Evolutionary conservation across 805 yeast genomes (phyloP).

Genomic region (Candida argentea): DNA sequence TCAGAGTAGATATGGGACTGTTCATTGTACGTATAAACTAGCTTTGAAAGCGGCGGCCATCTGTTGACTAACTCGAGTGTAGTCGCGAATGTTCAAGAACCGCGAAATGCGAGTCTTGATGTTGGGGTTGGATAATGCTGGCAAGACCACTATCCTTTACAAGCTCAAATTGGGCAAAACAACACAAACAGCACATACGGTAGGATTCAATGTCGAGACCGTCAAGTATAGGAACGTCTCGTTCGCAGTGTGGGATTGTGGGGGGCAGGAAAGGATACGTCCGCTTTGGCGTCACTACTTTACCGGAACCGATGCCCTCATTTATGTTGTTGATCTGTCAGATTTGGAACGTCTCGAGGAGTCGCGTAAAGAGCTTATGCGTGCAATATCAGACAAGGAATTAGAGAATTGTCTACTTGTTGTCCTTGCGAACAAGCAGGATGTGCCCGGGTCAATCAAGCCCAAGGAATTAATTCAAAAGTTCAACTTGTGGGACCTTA

Average conservation of each 20-base stretch:
- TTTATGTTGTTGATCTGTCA: constrained; percentile 81
- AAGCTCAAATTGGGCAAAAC: constrained; percentile 70
- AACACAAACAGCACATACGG: constrained; percentile 80
- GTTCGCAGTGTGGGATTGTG: constrained; percentile 90
- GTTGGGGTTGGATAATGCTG: constrained; percentile 91
- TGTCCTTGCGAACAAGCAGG: constrained; percentile 87
- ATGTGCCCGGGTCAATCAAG: constrained; percentile 57
- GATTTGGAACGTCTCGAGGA: constrained; percentile 66
- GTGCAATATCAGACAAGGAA: constrained; percentile 76
- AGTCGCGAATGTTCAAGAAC: constrained; percentile 48
- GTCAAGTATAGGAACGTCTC: constrained; percentile 73
- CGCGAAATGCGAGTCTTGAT: constrained; percentile 93
- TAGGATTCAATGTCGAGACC: constrained; percentile 88
- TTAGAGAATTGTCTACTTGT: constrained; percentile 69
- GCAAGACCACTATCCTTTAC: constrained; percentile 83
- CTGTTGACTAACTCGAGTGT: too few relatives aligned
- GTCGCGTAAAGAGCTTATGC: constrained; percentile 65
- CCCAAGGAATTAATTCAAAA: constrained; percentile 74
- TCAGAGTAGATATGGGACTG: constrained; percentile 15
- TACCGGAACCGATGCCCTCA: constrained; percentile 85
- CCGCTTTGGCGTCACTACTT: constrained; percentile 94
- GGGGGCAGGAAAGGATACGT: constrained; percentile 89
- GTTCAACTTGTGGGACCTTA: constrained; percentile 51
- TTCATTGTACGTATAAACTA: constrained; percentile 12
- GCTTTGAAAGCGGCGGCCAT: background rate